Percentiles rank a stretch among this genome's conserved stretches.
phyloP scores from a whole-genome alignment of 73 alveolate species.

The Paramecium primaurelia region DNA sequence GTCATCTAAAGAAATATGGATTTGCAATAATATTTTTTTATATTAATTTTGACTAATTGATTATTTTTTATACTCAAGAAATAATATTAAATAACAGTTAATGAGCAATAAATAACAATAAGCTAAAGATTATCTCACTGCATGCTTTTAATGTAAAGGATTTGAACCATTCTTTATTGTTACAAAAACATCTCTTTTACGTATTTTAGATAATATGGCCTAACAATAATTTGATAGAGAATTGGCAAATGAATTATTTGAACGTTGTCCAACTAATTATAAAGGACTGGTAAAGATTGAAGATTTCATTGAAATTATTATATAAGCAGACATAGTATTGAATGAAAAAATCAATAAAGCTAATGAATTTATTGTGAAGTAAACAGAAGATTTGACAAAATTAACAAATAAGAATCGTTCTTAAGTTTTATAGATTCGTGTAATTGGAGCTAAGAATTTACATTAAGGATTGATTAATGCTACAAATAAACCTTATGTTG shows the following conservation, averaged over 20 bases:
- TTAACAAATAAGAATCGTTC: background rate
- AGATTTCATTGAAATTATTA: slow-evolving; percentile 8
- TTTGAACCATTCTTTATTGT: background rate
- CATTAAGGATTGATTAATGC: background rate
- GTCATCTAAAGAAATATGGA: background rate
- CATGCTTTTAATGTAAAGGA: slow-evolving; percentile 22
- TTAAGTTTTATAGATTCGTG: background rate
- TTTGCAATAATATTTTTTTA: background rate
- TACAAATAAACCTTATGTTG: background rate
- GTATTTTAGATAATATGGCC: slow-evolving; percentile 9
- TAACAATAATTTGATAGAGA: background rate
- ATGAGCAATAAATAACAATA: background rate
- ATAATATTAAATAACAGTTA: background rate
- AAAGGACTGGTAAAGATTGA: background rate
- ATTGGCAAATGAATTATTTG: background rate
- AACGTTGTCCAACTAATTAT: background rate
- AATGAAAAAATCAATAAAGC: slow-evolving; percentile 6
- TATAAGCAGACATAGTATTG: background rate
- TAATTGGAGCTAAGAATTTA: background rate
- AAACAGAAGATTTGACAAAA: background rate
- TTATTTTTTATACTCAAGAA: background rate
- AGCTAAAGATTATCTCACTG: slow-evolving; percentile 12
- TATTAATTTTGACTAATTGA: background rate
- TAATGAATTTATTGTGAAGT: background rate
- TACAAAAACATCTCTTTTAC: background rate